phyloP scores from a whole-genome alignment of 1,139 yeast genomes.

The Torulaspora pretoriensis region DNA sequence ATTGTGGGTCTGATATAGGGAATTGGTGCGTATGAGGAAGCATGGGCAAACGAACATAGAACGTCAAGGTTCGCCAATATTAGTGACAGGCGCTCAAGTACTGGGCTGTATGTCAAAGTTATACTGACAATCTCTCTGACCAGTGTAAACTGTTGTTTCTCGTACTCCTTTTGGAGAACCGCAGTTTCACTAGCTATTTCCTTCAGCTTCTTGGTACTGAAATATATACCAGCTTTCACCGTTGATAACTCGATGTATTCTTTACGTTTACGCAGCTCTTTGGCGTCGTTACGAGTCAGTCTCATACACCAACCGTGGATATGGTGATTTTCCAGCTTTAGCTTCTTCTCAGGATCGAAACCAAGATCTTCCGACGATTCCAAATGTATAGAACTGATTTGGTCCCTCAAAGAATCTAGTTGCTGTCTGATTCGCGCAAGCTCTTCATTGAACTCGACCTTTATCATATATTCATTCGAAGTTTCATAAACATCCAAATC shows the following conservation, averaged over 20 bases:
- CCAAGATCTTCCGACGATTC: constrained; percentile 69
- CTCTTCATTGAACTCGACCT: constrained; percentile 83
- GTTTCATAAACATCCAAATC: constrained; percentile 73
- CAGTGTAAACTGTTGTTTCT: constrained; percentile 66
- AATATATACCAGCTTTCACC: constrained; percentile 90
- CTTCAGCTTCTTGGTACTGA: constrained; percentile 66
- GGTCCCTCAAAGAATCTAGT: constrained; percentile 51
- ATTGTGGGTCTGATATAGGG: constrained; percentile 72
- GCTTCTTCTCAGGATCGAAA: constrained; percentile 79
- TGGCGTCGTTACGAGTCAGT: constrained; percentile 83
- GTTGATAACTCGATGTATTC: constrained; percentile 78
- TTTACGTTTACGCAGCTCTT: constrained; percentile 61
- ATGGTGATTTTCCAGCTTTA: constrained; percentile 82
- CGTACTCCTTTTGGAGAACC: constrained; percentile 61
- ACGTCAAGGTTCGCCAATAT: constrained; percentile 78
- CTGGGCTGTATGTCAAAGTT: constrained; percentile 74
- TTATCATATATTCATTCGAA: constrained; percentile 73
- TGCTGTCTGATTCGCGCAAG: constrained; percentile 56
- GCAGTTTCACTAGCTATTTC: constrained; percentile 56
- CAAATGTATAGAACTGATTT: constrained; percentile 58
- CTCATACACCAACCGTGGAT: constrained; percentile 93
- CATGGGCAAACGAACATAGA: constrained; percentile 77
- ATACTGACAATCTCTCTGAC: constrained; percentile 79
- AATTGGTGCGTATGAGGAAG: constrained; percentile 75
- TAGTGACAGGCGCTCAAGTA: constrained; percentile 61